These are phyloP conservation scores for Candida hispaniensis DNA, from an alignment of 805 yeast species.

Conservation along the genomic window DNA sequence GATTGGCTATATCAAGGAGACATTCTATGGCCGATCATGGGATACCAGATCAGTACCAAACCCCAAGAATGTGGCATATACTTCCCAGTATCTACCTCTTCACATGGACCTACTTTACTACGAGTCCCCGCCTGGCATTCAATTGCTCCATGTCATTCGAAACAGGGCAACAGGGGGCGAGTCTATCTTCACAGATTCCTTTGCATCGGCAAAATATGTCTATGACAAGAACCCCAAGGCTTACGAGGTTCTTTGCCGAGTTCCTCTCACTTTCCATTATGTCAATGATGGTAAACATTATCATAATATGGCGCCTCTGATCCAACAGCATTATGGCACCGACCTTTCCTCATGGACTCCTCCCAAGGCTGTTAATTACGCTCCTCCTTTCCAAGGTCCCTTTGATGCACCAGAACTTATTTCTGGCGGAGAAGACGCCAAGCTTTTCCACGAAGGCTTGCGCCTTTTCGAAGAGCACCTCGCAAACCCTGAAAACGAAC, in stretches of 20 bases:
- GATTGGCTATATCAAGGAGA: conserved; percentile 58
- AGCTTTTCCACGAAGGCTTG: conserved; percentile 46
- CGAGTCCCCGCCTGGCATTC: conserved; percentile 75
- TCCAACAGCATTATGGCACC: conserved; percentile 42
- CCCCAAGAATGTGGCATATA: conserved; percentile 62
- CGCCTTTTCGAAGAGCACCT: conserved; percentile 49
- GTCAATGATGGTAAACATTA: conserved; percentile 51
- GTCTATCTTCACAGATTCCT: conserved; percentile 59
- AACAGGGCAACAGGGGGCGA: conserved; percentile 51
- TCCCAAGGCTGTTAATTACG: conserved; percentile 54
- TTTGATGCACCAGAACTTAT: conserved; percentile 35
- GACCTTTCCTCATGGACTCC: conserved; percentile 25
- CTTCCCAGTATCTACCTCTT: conserved; percentile 51
- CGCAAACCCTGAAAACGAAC: conserved; percentile 43
- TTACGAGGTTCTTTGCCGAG: conserved; percentile 46
- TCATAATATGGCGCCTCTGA: conserved; percentile 49
- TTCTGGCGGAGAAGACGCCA: conserved; percentile 38
- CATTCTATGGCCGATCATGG: conserved; percentile 63
- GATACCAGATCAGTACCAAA: conserved; percentile 46
- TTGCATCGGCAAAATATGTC: conserved; percentile 50
- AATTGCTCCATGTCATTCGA: conserved; percentile 46
- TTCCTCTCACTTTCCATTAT: conserved; percentile 64
- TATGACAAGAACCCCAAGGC: conserved; percentile 48
- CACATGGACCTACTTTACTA: conserved; percentile 72
- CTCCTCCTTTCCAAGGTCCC: conserved; percentile 81